phyloP scores from a whole-genome alignment of 208 protist genomes.

The Endotrypanum monterogeii region DNA sequence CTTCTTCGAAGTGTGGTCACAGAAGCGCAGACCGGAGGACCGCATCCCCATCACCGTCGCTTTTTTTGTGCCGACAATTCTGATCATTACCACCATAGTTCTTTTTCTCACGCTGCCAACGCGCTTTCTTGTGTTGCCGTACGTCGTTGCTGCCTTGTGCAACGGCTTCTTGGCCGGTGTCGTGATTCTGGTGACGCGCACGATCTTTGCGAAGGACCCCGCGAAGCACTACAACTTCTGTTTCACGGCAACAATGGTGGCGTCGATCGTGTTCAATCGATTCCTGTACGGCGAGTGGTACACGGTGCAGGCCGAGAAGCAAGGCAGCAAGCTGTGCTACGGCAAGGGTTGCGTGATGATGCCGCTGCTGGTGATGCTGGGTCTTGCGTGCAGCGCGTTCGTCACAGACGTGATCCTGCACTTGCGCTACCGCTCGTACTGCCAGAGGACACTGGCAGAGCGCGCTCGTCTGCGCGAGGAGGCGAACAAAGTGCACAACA shows the following conservation, averaged over 20 bases:
- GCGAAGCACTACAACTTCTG: conserved; percentile 80
- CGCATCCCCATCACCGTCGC: conserved; percentile 61
- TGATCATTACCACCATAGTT: conserved; percentile 41
- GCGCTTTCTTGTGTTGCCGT: conserved; percentile 50
- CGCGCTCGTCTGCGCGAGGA: conserved; percentile 41
- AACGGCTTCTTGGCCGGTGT: conserved; percentile 54
- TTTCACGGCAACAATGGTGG: conserved; percentile 35
- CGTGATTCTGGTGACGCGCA: conserved; percentile 55
- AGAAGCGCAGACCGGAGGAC: conserved; percentile 53
- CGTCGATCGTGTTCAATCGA: conserved; percentile 49
- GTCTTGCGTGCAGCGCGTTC: conserved; percentile 29
- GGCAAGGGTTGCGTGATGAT: conserved; percentile 50
- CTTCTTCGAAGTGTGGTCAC: conserved; percentile 53
- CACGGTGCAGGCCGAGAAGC: conserved; percentile 53
- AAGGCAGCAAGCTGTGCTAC: conserved; percentile 39
- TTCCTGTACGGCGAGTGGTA: conserved; percentile 79
- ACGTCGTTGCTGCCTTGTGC: conserved; percentile 48
- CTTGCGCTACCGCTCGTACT: conserved; percentile 44
- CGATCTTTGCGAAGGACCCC: conserved; percentile 65
- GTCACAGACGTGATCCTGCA: conserved; percentile 36
- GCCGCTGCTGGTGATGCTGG: conserved; percentile 46
- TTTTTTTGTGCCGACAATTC: conserved; percentile 40
- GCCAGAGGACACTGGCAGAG: conserved; percentile 42
- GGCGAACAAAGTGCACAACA: background rate
- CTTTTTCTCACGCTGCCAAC: conserved; percentile 46